Evolutionary conservation across 208 protist genomes (phyloP), one percentile per base, ranked within the genome.

Genomic region (Dictyostelium gargantuum): DNA sequence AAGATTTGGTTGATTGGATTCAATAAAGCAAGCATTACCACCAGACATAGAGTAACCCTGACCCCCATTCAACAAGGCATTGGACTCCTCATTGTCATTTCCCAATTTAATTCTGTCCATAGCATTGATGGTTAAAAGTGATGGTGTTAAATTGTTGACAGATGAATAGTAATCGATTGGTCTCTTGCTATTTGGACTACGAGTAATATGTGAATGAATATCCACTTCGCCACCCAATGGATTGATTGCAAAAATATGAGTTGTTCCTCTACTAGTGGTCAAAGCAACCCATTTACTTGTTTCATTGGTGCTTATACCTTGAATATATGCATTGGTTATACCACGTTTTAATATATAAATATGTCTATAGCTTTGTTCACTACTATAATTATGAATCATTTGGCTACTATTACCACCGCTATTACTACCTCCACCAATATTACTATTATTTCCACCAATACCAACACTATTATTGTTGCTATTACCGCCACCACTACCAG

Each of bases 311-410:
- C 11, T 32, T 10, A 89, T 77, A 50, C 82, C 70, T 89, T 89
- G 82, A 68, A 89, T 79, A 17, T 68, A 89, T 21, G 82, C 82
- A 79, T 89, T 89, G 10, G 82, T 89, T 29, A 89, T 89, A 63
- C 82, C 82, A 79, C 82, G 76, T 79, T 89, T 89, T 52, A 89
- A 79, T 13, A 89, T 56, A 89, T 89, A 89, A 42, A 89, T 77
- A 29, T 89, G 82, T 89, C 82, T 76, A 66, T 48, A 79, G 52
- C 44, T 32, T n/a, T 85, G 56, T 61, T 29, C 35, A 32, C 26
- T 32, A 48, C 6, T 46, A 73, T 73, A 44, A 73, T 73, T 73
- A 42, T 23, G 15, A 68, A 35, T 68, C 32, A 19, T 38, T 9
- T 13, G 11, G 42, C 17, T 72, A 42, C 13, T 21, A 44, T n/a